Percentiles rank a stretch among this genome's conserved stretches.
Conservation (phyloP, 441 rosid genomes). For the Populus tomentosa region DNA sequence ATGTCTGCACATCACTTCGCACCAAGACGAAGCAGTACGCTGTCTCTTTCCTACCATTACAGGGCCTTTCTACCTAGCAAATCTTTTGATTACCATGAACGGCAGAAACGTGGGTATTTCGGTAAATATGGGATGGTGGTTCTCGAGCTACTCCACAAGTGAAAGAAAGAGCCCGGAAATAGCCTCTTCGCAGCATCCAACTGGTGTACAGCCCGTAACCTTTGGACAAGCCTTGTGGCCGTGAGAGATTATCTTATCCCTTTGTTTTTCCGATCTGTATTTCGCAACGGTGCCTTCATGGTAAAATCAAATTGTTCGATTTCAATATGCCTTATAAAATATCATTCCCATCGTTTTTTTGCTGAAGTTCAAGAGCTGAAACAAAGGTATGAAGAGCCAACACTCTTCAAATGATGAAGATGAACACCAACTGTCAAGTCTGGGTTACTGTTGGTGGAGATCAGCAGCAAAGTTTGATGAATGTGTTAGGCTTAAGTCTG, state of each 20-base stretch:
- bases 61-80: not conserved
- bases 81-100: not conserved
- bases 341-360: no score
- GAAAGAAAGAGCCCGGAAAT: slow-evolving; percentile 14
- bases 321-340: no score
- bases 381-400: slow-evolving; percentile 33
- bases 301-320: no score
- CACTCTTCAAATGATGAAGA: slow-evolving; percentile 27
- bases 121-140: not conserved
- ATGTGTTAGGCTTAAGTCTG: slow-evolving; percentile 26
- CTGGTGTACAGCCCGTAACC: not conserved
- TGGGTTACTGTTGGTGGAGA: slow-evolving; percentile 48
- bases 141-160: no score
- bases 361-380: not conserved
- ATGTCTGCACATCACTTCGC: not conserved
- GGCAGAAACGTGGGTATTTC: not conserved
- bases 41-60: no score
- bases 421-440: slow-evolving; percentile 22
- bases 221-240: not conserved
- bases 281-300: not conserved
- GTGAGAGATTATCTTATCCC: not conserved
- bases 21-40: no score
- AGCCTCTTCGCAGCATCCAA: not conserved
- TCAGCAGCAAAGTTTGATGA: slow-evolving; percentile 41
- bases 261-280: not conserved